Evolutionary conservation across 2,329 filamentous ascomycete genomes (phyloP).

Genomic region (Fusarium austroafricanum): DNA sequence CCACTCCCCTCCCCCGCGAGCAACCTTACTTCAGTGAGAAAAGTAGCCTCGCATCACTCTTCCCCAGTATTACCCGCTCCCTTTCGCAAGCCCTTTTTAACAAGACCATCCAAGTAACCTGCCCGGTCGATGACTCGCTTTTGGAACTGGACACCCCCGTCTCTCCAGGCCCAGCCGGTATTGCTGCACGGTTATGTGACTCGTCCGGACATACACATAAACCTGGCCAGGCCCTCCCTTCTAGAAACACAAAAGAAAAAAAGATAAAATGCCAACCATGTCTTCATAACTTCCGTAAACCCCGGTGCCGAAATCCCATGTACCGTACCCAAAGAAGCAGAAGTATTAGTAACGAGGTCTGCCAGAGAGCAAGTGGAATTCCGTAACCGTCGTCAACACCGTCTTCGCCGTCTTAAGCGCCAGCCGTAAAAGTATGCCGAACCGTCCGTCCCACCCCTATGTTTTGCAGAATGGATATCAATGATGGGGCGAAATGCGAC

Average conservation of each 20-base stretch:
- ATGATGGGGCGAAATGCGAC: slow-evolving; percentile 38
- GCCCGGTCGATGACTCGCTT: slow-evolving; percentile 38
- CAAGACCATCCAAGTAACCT: slow-evolving; percentile 32
- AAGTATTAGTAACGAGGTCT: slow-evolving; percentile 42
- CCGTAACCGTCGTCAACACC: slow-evolving; percentile 50
- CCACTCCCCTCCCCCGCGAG: slow-evolving; percentile 38
- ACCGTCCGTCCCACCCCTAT: slow-evolving; percentile 31
- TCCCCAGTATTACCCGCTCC: slow-evolving; percentile 48
- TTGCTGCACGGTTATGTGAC: slow-evolving; percentile 11
- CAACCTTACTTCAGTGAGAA: slow-evolving; percentile 32
- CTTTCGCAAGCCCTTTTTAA: slow-evolving; percentile 28
- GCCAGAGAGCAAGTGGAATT: slow-evolving; percentile 43
- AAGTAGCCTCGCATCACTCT: slow-evolving; percentile 45
- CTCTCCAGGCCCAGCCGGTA: slow-evolving; percentile 24
- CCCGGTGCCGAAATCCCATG: slow-evolving; percentile 43
- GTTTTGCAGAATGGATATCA: slow-evolving; percentile 40
- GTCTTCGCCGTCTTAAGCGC: slow-evolving; percentile 43
- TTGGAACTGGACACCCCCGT: slow-evolving; percentile 38
- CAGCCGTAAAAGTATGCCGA: slow-evolving; percentile 45
- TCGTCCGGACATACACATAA: slow-evolving; percentile 17
- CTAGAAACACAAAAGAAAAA: slow-evolving; percentile 24
- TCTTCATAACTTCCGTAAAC: slow-evolving; percentile 48
- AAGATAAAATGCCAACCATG: slow-evolving; percentile 47
- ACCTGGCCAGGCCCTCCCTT: slow-evolving; percentile 19
- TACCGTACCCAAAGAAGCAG: slow-evolving; percentile 46